Base-by-base conservation (phyloP, 2,329 filamentous ascomycete genomes). In the Phialemonium atrogriseum region DNA sequence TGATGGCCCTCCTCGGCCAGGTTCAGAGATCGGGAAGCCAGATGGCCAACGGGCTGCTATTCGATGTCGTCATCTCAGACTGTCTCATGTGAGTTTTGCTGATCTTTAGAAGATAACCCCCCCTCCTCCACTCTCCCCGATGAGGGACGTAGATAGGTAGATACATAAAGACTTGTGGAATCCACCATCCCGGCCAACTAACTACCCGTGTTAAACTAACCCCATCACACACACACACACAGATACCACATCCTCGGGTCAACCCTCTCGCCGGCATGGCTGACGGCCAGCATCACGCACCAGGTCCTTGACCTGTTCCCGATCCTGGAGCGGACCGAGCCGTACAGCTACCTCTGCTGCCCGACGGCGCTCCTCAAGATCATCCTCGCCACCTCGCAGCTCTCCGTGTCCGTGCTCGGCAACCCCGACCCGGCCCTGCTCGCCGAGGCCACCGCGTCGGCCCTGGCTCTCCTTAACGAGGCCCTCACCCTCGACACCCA, bases 61-160 rank as follows among this genome's bases (percentile, higher is more conserved):
- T 59, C 24, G 64, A 68, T 42, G 65, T 59, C 30, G 56, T 69
- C 32, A 55, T 65, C 24, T 64, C 66, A 12, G 64, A 69, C 40
- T 66, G 60, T 36, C 60, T 64, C 46, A 62, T 62, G 59, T 62
- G 49, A 49, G 59, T 53, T n/a, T n/a, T n/a, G n/a, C n/a, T n/a
- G n/a, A n/a, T n/a, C n/a, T n/a, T n/a, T n/a, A n/a, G n/a, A n/a
- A n/a, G n/a, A n/a, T n/a, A n/a, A n/a, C n/a, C n/a, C n/a, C n/a
- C n/a, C n/a, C n/a, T n/a, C n/a, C n/a, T n/a, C n/a, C n/a, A n/a
- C n/a, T n/a, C n/a, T n/a, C n/a, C n/a, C n/a, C n/a, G n/a, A n/a
- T n/a, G n/a, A n/a, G n/a, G n/a, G n/a, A n/a, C n/a, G n/a, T n/a
- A n/a, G n/a, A n/a, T n/a, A n/a, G n/a, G n/a, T n/a, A n/a, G n/a